These are phyloP conservation scores for Canna indica DNA, from an alignment of 176 grass and related monocot species.

Conservation along the genomic window DNA sequence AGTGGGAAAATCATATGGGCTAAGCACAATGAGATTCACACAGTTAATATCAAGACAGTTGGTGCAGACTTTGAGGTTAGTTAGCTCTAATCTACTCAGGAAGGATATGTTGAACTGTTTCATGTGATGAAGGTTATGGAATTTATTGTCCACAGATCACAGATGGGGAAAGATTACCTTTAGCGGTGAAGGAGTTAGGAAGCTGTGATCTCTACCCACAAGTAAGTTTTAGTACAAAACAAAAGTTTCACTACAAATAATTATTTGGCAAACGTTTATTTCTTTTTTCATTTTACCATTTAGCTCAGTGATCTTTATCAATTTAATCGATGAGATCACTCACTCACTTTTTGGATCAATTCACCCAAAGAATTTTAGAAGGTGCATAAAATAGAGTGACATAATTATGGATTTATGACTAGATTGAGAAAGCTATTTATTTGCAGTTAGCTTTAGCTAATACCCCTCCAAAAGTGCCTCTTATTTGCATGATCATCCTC, in stretches of 20 bases:
- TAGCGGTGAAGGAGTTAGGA: slow-evolving; percentile 92
- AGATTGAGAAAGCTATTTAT: too few species aligned
- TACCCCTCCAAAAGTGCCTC: too few species aligned
- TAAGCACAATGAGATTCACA: slow-evolving; percentile 39
- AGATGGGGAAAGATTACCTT: slow-evolving; percentile 90
- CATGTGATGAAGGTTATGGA: neutral
- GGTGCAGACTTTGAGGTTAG: slow-evolving; percentile 22
- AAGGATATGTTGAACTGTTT: neutral
- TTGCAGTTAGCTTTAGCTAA: too few species aligned
- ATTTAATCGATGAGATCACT: neutral
- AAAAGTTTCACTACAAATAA: slow-evolving; percentile 20
- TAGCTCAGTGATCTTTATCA: neutral
- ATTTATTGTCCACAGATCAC: slow-evolving; percentile 38
- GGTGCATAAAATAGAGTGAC: neutral
- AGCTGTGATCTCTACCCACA: slow-evolving; percentile 97
- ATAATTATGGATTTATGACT: neutral
- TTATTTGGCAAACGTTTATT: neutral
- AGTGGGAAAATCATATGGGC: slow-evolving; percentile 61
- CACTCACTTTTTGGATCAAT: too few species aligned
- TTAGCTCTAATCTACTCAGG: neutral
- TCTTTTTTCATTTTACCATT: neutral
- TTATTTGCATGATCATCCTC: too few species aligned
- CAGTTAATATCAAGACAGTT: slow-evolving; percentile 29
- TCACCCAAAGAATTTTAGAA: neutral
- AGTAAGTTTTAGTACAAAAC: slow-evolving; percentile 35